Evolutionary conservation across 345 rosid genomes (phyloP), one percentile per base, ranked within the genome.

Genomic region (Salix koriyanagi): DNA sequence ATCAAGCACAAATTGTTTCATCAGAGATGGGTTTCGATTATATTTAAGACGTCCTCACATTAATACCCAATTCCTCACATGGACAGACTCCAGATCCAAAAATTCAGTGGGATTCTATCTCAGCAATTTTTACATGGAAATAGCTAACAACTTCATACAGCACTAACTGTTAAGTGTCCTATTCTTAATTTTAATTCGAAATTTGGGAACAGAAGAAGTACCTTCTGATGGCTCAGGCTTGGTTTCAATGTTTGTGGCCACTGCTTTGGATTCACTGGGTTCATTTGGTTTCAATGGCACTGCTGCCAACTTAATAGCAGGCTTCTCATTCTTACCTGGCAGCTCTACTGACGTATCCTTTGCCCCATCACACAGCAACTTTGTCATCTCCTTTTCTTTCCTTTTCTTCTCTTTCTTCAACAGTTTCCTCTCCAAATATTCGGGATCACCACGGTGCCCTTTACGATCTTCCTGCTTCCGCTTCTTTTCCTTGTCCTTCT

Each of bases 351-450:
- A 70, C 21, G 89, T 34, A 34, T 74, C 75, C 72, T 84, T 85
- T 14, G 75, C 77, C 25, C 86, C 86, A 9, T 84, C 81, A 32
- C 77, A 79, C 76, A 85, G 78, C 76, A 89, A 83, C 91, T 89
- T 92, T 0, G 92, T 84, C 77, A 90, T 72, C 78, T 90, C 97
- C 80, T 94, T 96, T 78, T 91, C 94, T 83, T 85, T 95, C 42
- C 81, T 85, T 82, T 87, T 91, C 83, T 87, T 93, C 89, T 96
- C 98, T 80, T 93, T 92, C 88, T 93, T 96, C 79, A 88, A 71
- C 42, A 96, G 86, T 83, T 93, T 96, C 81, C 81, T 83, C 79
- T 96, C 98, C 76, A 78, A 21, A 80, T 95, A 91, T 75, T 79
- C 92, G 0, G 91, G 98, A 78, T 92, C 86, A 41, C 83, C 87